Conservation (phyloP, 495 filamentous ascomycete genomes). For the Podospora anserina region DNA sequence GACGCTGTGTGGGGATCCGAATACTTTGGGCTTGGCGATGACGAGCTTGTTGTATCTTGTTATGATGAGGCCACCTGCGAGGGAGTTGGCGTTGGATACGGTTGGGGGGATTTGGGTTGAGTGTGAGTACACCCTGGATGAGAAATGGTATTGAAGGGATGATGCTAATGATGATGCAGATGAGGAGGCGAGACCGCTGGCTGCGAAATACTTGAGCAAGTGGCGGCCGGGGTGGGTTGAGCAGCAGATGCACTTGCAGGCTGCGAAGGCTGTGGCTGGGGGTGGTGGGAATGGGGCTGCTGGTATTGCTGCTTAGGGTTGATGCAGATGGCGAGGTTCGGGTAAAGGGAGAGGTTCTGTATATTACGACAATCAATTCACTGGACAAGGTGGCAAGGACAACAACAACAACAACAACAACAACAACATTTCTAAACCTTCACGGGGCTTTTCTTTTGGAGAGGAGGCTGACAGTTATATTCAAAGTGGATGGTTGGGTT, state of each 20-base stretch:
- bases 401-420: too few relatives aligned
- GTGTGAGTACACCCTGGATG: conserved; percentile 48
- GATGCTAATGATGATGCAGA: conserved; percentile 21
- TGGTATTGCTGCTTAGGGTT: conserved; percentile 10
- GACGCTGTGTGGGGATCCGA: conserved; percentile 81
- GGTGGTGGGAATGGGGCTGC: neutral
- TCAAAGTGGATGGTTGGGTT: neutral
- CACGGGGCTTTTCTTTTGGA: neutral
- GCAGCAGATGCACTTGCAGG: conserved; percentile 25
- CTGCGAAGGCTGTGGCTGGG: conserved; percentile 7
- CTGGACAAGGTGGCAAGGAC: neutral
- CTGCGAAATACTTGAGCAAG: conserved; percentile 52
- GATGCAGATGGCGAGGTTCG: neutral
- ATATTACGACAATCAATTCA: neutral
- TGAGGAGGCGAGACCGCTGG: conserved; percentile 53
- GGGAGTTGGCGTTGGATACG: conserved; percentile 74
- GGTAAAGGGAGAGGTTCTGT: neutral
- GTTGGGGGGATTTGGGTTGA: conserved; percentile 83
- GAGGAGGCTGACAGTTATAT: neutral
- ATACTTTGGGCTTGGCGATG: conserved; percentile 53
- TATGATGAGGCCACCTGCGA: conserved; percentile 79
- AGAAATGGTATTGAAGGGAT: conserved; percentile 11
- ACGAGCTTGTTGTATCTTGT: conserved; percentile 65
- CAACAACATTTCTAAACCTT: neutral
- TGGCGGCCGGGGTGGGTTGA: conserved; percentile 53